These are phyloP conservation scores for Zancudomyces culisetae DNA, from an alignment of 371 early-diverging fungal species.

Conservation along the genomic window DNA sequence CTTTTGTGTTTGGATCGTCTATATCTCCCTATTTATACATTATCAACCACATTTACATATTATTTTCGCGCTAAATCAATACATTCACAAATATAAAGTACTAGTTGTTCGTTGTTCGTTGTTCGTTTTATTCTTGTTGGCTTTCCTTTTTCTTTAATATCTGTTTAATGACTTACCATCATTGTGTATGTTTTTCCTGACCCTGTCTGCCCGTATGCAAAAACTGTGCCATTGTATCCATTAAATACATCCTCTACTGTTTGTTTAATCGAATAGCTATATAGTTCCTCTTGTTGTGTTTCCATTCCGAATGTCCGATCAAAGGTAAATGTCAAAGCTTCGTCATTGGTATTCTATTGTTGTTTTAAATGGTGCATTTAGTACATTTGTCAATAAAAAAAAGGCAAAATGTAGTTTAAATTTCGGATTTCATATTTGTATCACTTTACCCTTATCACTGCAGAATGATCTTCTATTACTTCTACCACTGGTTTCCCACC, in stretches of 20 bases:
- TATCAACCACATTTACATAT: slow-evolving; percentile 68
- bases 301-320: slow-evolving; percentile 74
- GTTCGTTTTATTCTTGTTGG: slow-evolving; percentile 69
- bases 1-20: slow-evolving; percentile 66
- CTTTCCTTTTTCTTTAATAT: too few relatives aligned
- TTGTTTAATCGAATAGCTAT: slow-evolving; percentile 71
- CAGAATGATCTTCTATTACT: slow-evolving; percentile 59
- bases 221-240: slow-evolving; percentile 94
- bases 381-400: not conserved
- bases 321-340: slow-evolving; percentile 63
- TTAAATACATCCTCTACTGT: slow-evolving; percentile 82
- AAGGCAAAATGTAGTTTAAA: not conserved
- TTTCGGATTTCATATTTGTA: not conserved
- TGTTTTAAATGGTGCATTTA: not conserved
- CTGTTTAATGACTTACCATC: slow-evolving; percentile 84
- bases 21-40: slow-evolving; percentile 87
- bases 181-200: slow-evolving; percentile 98
- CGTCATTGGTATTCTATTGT: slow-evolving; percentile 55
- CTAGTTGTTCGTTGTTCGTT: slow-evolving; percentile 84
- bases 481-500: slow-evolving; percentile 70
- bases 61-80: slow-evolving; percentile 64
- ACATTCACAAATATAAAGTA: slow-evolving; percentile 77
- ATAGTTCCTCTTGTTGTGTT: slow-evolving; percentile 63
- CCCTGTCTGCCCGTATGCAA: slow-evolving; percentile 97
- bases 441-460: slow-evolving; percentile 50